A percentile compares a stretch with the other conserved stretches of the same genome.
These are phyloP conservation scores for Paraphaeosphaeria minitans DNA, from an alignment of 2,329 filamentous ascomycete species.

Conservation along the genomic window DNA sequence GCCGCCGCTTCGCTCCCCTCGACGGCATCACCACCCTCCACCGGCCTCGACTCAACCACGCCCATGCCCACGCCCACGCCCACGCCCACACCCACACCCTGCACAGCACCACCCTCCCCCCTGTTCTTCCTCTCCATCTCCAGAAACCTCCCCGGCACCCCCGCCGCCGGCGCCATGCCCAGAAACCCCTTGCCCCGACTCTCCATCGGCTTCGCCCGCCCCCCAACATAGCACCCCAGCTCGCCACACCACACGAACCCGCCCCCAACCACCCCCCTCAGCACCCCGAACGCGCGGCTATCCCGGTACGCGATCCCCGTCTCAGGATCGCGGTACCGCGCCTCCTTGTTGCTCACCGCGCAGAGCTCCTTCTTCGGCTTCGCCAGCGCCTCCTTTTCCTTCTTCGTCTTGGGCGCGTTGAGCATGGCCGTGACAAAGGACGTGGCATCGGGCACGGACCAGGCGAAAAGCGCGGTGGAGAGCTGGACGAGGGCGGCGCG, in stretches of 20 bases:
- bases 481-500: conserved; percentile 61
- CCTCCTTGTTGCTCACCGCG: conserved; percentile 80
- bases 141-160: conserved; percentile 79
- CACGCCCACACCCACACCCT: too few species aligned
- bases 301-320: conserved; percentile 85
- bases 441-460: conserved; percentile 36
- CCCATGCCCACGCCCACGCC: too few species aligned
- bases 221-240: conserved; percentile 82
- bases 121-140: conserved; percentile 29
- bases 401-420: conserved; percentile 53
- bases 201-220: conserved; percentile 43
- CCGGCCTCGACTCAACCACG: background rate
- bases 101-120: background rate
- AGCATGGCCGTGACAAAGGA: conserved; percentile 47
- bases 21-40: background rate
- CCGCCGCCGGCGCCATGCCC: conserved; percentile 67
- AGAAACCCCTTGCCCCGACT: conserved; percentile 36
- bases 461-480: conserved; percentile 49
- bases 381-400: conserved; percentile 43
- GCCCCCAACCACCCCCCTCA: conserved; percentile 73
- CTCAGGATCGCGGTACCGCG: conserved; percentile 81
- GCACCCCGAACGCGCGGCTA: conserved; percentile 77
- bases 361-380: conserved; percentile 57
- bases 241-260: conserved; percentile 83
- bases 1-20: background rate